phyloP scores from a whole-genome alignment of 805 yeast species.

The Starmerella kuoi region DNA sequence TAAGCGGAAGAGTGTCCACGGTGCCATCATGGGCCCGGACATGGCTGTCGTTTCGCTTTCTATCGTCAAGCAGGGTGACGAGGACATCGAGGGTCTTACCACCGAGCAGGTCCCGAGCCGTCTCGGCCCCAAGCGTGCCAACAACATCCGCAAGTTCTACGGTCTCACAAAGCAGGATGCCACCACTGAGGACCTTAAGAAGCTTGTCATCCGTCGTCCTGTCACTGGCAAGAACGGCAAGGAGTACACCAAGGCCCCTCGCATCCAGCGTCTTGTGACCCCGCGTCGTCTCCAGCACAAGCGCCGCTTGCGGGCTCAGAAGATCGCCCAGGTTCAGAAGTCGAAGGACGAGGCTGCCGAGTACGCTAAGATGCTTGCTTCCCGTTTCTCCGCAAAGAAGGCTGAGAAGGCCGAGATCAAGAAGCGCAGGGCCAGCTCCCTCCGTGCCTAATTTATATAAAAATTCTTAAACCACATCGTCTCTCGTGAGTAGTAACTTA shows the following conservation, averaged over 20 bases:
- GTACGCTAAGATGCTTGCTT: constrained; percentile 96
- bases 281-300: constrained; percentile 99
- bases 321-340: constrained; percentile 93
- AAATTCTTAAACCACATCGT: too few species aligned
- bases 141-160: constrained; percentile 99
- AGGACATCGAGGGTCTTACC: constrained; percentile 91
- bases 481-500: too few species aligned
- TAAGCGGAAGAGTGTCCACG: constrained; percentile 99
- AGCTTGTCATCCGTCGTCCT: constrained; percentile 96
- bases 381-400: constrained; percentile 96
- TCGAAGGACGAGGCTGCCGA: constrained; percentile 99
- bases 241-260: constrained; percentile 99
- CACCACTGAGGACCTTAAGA: constrained; percentile 48
- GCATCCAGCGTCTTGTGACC: constrained; percentile 98
- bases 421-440: constrained; percentile 99
- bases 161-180: constrained; percentile 86
- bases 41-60: constrained; percentile 89
- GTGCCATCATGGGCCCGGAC: constrained; percentile 96
- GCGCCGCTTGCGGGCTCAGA: constrained; percentile 88
- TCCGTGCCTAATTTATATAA: constrained; percentile 34
- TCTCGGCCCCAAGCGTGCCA: constrained; percentile 99
- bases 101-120: constrained; percentile 93
- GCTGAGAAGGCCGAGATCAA: constrained; percentile 96
- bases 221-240: constrained; percentile 87
- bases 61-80: constrained; percentile 94